Base-by-base conservation (phyloP, 176 grass and related monocot species). In the Avena atlantica region DNA sequence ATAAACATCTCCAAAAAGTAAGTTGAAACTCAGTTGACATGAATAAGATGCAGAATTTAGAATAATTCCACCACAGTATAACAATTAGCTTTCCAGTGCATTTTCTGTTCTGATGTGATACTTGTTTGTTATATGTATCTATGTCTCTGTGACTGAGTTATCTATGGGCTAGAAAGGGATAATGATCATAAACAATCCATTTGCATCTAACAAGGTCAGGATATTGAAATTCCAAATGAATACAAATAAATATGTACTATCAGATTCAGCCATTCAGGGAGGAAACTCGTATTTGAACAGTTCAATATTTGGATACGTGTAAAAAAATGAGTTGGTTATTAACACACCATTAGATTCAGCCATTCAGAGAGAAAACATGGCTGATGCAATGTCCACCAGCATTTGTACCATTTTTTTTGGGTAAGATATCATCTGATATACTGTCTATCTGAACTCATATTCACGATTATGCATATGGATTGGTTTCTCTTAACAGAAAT, bases 1-100 rank as follows among this genome's bases (percentile, higher is more conserved):
- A 68, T 74, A 74, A 42, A 74, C 47, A 50, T 55, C 15, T 66
- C 21, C 34, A 66, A 81, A 8, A 80, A 55, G 31, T 80, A 85
- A 47, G 53, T n/a, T 57, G 12, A 75, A n/a, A 3, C 16, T 75
- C 17, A 60, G 42, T 81, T 36, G 74, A 15, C 36, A 83, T 53
- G 71, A 57, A 12, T 27, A 49, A 71, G 72, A 83, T 67, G 51
- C 51, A 42, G 14, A 78, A 56, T 40, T 78, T 83, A 52, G 27
- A 76, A 31, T 37, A 72, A 27, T 15, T 55, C 10, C 50, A 44
- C 14, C 14, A 78, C 58, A 37, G 8, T 49, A 62, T 10, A 34
- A 34, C 16, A 60, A 36, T 76, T n/a, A 63, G 25, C 16, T 83
- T 84, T 74, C 24, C 14, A 48, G 14, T 36, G 57, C 21, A 29